Percentiles rank a stretch among this genome's conserved stretches.
Evolutionary conservation across 108 stramenopile species (phyloP).

Genomic region (Skeletonema tropicum): DNA sequence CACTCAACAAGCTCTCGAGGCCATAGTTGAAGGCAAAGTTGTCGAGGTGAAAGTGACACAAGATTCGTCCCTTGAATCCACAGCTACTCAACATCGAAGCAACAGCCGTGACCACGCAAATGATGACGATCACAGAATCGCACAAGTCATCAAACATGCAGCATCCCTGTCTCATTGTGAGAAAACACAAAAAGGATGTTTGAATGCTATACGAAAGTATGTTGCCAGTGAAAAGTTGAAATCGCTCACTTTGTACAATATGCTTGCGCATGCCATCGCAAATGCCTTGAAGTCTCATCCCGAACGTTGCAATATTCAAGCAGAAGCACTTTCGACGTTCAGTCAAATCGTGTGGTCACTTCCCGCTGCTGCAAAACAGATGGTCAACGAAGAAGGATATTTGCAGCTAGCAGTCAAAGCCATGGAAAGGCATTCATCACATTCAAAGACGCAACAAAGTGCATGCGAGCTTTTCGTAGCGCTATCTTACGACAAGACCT

Average conservation of each 20-base stretch:
- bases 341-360: slow-evolving; percentile 23
- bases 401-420: slow-evolving; percentile 13
- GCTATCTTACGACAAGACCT: slow-evolving; percentile 25
- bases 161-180: not conserved
- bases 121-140: not conserved
- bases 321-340: slow-evolving; percentile 27
- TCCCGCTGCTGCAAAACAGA: slow-evolving; percentile 3
- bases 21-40: not conserved
- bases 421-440: slow-evolving; percentile 23
- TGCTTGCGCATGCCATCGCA: slow-evolving; percentile 14
- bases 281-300: slow-evolving; percentile 23
- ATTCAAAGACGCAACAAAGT: slow-evolving; percentile 21
- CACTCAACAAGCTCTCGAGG: not conserved
- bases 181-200: slow-evolving; percentile 11
- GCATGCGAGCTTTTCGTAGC: slow-evolving; percentile 22
- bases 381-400: slow-evolving; percentile 18
- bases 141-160: not conserved
- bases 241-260: not conserved
- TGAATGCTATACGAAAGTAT: slow-evolving; percentile 12
- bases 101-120: not conserved
- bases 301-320: slow-evolving; percentile 11
- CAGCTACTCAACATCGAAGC: not conserved
- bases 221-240: slow-evolving; percentile 6
- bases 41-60: not conserved
- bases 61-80: not conserved